Evolutionary conservation across 345 rosid genomes (phyloP).

Genomic region (Brassica cretica): DNA sequence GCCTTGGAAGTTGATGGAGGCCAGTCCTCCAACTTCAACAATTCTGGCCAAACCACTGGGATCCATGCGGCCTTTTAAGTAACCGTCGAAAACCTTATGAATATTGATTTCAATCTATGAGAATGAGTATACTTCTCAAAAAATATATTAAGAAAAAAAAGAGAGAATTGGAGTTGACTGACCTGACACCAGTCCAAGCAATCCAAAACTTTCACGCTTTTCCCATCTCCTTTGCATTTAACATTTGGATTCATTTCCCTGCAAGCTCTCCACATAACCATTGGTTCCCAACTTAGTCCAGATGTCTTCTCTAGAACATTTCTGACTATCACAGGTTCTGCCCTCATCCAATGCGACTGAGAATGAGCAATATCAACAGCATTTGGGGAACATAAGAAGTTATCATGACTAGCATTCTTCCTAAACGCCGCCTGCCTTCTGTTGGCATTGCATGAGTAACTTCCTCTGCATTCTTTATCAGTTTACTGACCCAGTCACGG

Average conservation of each 20-base stretch:
- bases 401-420: slow-evolving; percentile 47
- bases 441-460: slow-evolving; percentile 40
- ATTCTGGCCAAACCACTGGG: slow-evolving; percentile 48
- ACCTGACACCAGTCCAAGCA: slow-evolving; percentile 59
- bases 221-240: slow-evolving; percentile 23
- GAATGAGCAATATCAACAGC: slow-evolving; percentile 66
- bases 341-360: slow-evolving; percentile 73
- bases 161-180: slow-evolving; percentile 8
- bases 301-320: slow-evolving; percentile 57
- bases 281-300: slow-evolving; percentile 88
- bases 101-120: slow-evolving; percentile 61
- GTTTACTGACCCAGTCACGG: slow-evolving; percentile 43
- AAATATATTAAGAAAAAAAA: too few relatives aligned
- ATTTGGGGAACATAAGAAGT: slow-evolving; percentile 62
- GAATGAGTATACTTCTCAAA: not conserved
- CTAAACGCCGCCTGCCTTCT: slow-evolving; percentile 58
- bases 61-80: slow-evolving; percentile 46
- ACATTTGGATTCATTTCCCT: slow-evolving; percentile 47
- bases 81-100: slow-evolving; percentile 63
- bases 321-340: slow-evolving; percentile 69
- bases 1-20: slow-evolving; percentile 77
- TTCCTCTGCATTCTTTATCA: slow-evolving; percentile 53
- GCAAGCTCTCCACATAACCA: slow-evolving; percentile 87
- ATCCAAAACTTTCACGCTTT: slow-evolving; percentile 53
- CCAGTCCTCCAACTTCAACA: slow-evolving; percentile 79